Conservation (phyloP, 2,329 filamentous ascomycete species). For the Diaporthe capsici region DNA sequence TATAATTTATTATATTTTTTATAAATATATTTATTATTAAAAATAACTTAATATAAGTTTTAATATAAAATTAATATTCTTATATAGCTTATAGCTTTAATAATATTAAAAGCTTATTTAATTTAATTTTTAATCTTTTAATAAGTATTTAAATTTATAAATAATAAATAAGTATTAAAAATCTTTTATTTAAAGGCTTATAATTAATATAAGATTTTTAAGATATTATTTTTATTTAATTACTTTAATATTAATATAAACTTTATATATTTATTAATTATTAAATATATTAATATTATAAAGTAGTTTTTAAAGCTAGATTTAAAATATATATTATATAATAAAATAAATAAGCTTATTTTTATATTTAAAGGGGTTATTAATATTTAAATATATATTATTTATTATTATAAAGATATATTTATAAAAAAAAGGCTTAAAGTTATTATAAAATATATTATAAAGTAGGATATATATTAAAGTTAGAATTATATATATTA, state of each 20-base stretch:
- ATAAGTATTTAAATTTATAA: neutral
- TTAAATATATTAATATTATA: neutral
- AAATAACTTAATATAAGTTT: neutral
- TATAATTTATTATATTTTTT: neutral
- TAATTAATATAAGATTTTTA: neutral
- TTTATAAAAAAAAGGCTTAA: neutral
- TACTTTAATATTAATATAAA: neutral
- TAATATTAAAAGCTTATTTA: neutral
- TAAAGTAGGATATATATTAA: neutral
- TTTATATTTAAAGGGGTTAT: neutral
- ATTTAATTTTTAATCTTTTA: neutral
- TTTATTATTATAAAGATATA: neutral
- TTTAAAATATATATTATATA: neutral
- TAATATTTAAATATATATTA: neutral
- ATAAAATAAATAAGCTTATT: neutral
- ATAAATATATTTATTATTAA: neutral
- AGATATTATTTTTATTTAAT: neutral
- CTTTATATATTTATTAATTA: neutral
- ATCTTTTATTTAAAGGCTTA: neutral
- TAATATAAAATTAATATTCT: neutral
- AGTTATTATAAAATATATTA: neutral
- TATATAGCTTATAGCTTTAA: neutral
- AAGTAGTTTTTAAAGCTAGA: neutral
- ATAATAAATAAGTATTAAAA: accelerated
- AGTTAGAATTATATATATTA: neutral